These are phyloP conservation scores for Cyclotella choctawhatcheeana DNA, from an alignment of 108 stramenopile species.

Conservation along the genomic window DNA sequence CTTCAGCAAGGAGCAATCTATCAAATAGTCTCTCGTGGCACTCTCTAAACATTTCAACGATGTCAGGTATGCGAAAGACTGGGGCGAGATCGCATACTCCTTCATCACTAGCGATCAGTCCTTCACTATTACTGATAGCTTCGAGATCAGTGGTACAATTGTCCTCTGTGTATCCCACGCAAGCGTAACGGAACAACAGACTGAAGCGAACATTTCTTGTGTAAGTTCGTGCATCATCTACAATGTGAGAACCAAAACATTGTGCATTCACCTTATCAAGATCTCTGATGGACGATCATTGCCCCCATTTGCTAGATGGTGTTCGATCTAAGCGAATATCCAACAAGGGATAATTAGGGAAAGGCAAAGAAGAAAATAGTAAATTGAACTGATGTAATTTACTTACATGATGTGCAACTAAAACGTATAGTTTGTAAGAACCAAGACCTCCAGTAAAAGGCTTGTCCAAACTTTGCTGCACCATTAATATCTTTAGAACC, in stretches of 20 bases:
- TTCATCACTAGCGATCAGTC: slow-evolving; percentile 38
- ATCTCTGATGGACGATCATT: slow-evolving; percentile 48
- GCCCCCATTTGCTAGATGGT: slow-evolving; percentile 41
- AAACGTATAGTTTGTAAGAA: slow-evolving; percentile 87
- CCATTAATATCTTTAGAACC: slow-evolving; percentile 75
- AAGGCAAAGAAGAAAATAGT: neutral
- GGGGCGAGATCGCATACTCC: slow-evolving; percentile 45
- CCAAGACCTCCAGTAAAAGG: slow-evolving; percentile 95
- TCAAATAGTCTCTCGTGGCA: slow-evolving; percentile 34
- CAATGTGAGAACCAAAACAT: slow-evolving; percentile 7
- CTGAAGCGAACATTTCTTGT: slow-evolving; percentile 10
- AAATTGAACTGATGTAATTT: neutral
- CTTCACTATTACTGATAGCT: slow-evolving; percentile 12
- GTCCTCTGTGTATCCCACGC: slow-evolving; percentile 44
- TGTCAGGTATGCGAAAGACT: slow-evolving; percentile 43
- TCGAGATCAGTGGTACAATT: slow-evolving; percentile 31
- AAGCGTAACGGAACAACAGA: slow-evolving; percentile 56
- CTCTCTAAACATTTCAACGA: slow-evolving; percentile 49
- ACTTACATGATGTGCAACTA: slow-evolving; percentile 84
- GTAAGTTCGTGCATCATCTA: neutral
- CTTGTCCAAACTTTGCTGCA: slow-evolving; percentile 85
- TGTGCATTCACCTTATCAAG: slow-evolving; percentile 28
- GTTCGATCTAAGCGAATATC: slow-evolving; percentile 46
- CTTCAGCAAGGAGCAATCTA: slow-evolving; percentile 20
- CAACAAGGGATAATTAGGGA: too few relatives aligned